phyloP scores from a whole-genome alignment of 106 monocot genomes.

The Apostasia shenzhenica region DNA sequence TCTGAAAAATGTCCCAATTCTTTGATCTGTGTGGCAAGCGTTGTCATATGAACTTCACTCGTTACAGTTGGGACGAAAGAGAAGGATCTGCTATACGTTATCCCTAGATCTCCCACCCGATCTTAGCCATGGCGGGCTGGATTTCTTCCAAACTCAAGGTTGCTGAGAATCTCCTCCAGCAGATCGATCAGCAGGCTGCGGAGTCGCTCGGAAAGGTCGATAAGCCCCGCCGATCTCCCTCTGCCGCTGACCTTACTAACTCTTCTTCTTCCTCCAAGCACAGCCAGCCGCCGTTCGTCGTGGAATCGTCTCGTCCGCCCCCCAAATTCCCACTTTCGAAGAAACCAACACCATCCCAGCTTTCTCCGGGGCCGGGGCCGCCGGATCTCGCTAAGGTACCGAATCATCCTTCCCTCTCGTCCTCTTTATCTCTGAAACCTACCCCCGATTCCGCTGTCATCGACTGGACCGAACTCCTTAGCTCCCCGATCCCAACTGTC shows the following conservation, averaged over 20 bases:
- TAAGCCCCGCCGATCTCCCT: constrained; percentile 1
- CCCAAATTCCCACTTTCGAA: neutral
- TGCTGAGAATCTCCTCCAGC: constrained; percentile 79
- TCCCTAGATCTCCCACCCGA: neutral
- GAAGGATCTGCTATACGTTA: neutral
- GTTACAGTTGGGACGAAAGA: too few relatives aligned
- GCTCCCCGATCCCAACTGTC: constrained; percentile 25
- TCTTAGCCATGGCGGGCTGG: constrained; percentile 55
- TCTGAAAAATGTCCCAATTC: neutral
- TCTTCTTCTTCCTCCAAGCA: constrained; percentile 21
- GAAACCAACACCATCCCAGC: neutral
- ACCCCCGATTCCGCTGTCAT: constrained; percentile 9
- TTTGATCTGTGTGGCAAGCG: neutral
- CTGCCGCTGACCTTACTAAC: constrained; percentile 20
- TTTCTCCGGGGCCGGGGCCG: neutral
- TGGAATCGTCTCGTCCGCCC: neutral
- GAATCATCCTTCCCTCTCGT: neutral
- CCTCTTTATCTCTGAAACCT: neutral
- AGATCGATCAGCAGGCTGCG: constrained; percentile 97
- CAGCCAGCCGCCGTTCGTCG: constrained; percentile 8
- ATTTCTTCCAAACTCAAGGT: constrained; percentile 91
- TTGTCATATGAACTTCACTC: neutral
- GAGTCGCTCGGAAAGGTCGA: constrained; percentile 47
- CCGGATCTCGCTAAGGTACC: neutral
- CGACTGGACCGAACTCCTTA: constrained; percentile 82